Evolutionary conservation across 495 filamentous ascomycete species (phyloP).

Genomic region (Stereocaulon alpinum): DNA sequence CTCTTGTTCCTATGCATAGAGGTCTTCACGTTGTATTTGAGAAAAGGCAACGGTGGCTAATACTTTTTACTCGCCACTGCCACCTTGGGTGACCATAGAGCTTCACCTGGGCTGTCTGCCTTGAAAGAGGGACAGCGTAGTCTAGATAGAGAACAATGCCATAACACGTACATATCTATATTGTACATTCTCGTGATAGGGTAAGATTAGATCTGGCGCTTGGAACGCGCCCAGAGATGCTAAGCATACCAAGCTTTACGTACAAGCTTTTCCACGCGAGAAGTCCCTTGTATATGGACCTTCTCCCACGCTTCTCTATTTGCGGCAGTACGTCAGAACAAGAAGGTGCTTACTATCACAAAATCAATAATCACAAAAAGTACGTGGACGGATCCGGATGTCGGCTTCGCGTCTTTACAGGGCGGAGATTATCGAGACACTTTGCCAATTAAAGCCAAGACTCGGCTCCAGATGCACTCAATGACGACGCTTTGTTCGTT

Average conservation of each 20-base stretch:
- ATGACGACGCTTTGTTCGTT: conserved; percentile 6
- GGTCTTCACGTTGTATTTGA: background rate
- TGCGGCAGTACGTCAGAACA: too few relatives aligned
- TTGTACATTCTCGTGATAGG: background rate
- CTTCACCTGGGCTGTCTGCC: background rate
- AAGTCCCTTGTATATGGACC: background rate
- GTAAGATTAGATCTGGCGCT: background rate
- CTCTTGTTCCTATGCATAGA: background rate
- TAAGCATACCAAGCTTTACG: conserved; percentile 4
- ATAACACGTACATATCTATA: background rate
- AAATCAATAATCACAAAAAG: too few relatives aligned
- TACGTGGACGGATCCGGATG: background rate
- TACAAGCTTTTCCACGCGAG: background rate
- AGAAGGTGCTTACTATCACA: too few relatives aligned
- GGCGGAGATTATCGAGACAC: background rate
- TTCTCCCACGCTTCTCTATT: too few relatives aligned
- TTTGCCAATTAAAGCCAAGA: background rate
- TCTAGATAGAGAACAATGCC: background rate
- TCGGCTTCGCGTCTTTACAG: background rate
- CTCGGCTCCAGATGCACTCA: background rate
- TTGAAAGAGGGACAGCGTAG: background rate
- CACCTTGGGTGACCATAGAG: background rate
- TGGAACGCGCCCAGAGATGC: background rate
- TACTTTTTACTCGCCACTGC: background rate
- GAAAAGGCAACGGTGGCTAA: background rate